Percentiles rank a stretch among this genome's conserved stretches.
Evolutionary conservation across 179 eudicot genomes (phyloP).

Genomic region (Amaranthus tricolor): DNA sequence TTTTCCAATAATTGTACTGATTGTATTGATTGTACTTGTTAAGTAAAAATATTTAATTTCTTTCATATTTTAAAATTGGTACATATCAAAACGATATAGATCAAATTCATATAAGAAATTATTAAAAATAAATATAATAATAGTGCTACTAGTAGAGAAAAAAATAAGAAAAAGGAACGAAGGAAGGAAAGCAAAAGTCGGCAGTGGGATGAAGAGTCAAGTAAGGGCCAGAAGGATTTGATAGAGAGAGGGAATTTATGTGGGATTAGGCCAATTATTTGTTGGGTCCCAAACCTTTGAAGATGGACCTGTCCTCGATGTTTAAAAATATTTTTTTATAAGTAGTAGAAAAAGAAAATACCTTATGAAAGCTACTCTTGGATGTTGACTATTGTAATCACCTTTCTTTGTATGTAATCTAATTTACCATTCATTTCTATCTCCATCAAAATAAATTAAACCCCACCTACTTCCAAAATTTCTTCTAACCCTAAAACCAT

Average conservation of each 20-base stretch:
- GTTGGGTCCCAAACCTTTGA: conserved; percentile 16
- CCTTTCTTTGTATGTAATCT: background rate
- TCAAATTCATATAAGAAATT: no score
- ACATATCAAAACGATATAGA: no score
- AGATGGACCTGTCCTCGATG: background rate
- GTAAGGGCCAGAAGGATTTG: conserved; percentile 14
- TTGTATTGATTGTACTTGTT: no score
- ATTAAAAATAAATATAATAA: no score
- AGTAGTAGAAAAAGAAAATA: background rate
- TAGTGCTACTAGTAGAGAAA: background rate
- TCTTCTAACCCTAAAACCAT: conserved; percentile 21
- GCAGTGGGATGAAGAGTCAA: background rate
- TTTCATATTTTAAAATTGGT: no score
- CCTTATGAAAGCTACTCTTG: conserved; percentile 4
- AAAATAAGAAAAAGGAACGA: background rate
- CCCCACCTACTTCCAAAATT: conserved; percentile 1
- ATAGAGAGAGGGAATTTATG: conserved; percentile 11
- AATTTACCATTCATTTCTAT: background rate
- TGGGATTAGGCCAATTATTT: conserved; percentile 20
- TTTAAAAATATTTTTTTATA: background rate
- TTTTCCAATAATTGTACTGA: no score
- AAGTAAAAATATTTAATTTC: no score
- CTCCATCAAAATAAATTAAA: conserved; percentile 14
- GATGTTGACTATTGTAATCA: conserved; percentile 3
- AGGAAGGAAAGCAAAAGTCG: background rate